Conservation (phyloP, 495 filamentous ascomycete genomes). For the Trichoderma virens region DNA sequence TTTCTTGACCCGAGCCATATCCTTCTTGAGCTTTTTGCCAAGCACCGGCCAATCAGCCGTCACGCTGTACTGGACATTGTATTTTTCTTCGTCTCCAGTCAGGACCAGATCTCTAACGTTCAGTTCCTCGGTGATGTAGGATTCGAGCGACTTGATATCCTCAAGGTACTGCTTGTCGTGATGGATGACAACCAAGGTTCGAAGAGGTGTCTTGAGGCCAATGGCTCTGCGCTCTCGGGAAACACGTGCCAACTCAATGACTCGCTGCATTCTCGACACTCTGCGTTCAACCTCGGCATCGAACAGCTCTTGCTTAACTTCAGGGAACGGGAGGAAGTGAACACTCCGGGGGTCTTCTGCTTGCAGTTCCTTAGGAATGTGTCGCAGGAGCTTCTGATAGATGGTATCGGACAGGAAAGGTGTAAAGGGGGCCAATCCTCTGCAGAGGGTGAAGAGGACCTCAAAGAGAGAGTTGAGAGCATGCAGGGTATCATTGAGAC, state of each 20-base stretch:
- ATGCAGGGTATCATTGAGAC: conserved; percentile 77
- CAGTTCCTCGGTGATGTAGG: conserved; percentile 82
- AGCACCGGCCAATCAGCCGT: conserved; percentile 87
- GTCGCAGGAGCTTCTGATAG: conserved; percentile 76
- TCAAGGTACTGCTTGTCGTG: conserved; percentile 73
- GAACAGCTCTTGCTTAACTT: conserved; percentile 80
- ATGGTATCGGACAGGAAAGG: conserved; percentile 95
- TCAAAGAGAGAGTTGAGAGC: conserved; percentile 96
- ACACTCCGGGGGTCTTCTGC: conserved; percentile 72
- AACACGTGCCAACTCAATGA: conserved; percentile 82
- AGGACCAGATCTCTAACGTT: conserved; percentile 83
- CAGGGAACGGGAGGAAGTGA: conserved; percentile 87
- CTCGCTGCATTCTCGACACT: conserved; percentile 86
- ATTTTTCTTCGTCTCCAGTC: conserved; percentile 78
- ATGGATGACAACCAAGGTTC: conserved; percentile 85
- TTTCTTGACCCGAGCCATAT: conserved; percentile 81
- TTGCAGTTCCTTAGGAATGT: conserved; percentile 58
- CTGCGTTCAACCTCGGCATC: conserved; percentile 77
- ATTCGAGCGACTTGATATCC: conserved; percentile 75
- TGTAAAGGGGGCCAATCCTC: conserved; percentile 87
- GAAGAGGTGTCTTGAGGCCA: conserved; percentile 82
- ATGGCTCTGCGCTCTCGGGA: conserved; percentile 79
- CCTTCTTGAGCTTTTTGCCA: conserved; percentile 95
- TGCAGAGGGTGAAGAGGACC: conserved; percentile 80
- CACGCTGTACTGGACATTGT: conserved; percentile 85